These are phyloP conservation scores for Raddia guianensis DNA, from an alignment of 176 grass and related monocot species.

Conservation along the genomic window DNA sequence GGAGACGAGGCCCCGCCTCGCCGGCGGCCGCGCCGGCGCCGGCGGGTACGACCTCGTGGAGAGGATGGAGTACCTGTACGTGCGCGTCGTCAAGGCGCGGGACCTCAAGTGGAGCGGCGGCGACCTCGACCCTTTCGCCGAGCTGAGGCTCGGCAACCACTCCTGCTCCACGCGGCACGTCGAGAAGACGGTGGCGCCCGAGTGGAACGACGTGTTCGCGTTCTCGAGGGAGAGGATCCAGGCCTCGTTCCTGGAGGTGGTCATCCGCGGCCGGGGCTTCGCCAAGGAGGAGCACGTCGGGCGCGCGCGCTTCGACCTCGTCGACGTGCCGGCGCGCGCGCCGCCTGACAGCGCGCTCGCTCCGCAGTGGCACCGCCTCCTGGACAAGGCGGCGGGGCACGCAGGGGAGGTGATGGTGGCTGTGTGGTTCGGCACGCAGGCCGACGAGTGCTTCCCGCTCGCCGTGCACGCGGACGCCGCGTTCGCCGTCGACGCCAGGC, in stretches of 20 bases:
- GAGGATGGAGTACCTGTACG: constrained; percentile 83
- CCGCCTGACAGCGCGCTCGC: constrained; percentile 55
- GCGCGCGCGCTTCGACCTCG: constrained; percentile 43
- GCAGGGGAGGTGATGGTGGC: constrained; percentile 65
- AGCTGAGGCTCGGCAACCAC: constrained; percentile 51
- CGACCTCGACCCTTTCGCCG: constrained; percentile 49
- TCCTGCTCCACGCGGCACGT: constrained; percentile 55
- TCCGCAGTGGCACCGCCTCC: constrained; percentile 66
- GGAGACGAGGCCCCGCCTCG: constrained; percentile 54
- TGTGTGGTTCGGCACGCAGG: constrained; percentile 77
- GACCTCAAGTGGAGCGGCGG: constrained; percentile 38
- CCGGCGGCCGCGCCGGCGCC: constrained; percentile 33
- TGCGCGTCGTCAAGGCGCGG: constrained; percentile 76
- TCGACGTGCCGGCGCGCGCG: constrained; percentile 43
- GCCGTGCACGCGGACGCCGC: constrained; percentile 61
- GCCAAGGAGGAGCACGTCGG: constrained; percentile 59
- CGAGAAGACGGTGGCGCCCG: constrained; percentile 56
- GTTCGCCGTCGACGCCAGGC: constrained; percentile 46
- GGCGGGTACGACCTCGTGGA: constrained; percentile 76
- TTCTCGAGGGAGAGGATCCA: constrained; percentile 59
- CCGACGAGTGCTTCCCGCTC: constrained; percentile 64
- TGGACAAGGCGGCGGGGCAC: constrained; percentile 39
- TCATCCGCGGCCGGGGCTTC: constrained; percentile 46
- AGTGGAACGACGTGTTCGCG: constrained; percentile 78
- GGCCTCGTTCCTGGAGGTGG: constrained; percentile 45